These are phyloP conservation scores for Nicotiana otophora DNA, from an alignment of 257 asterid species.

Conservation along the genomic window DNA sequence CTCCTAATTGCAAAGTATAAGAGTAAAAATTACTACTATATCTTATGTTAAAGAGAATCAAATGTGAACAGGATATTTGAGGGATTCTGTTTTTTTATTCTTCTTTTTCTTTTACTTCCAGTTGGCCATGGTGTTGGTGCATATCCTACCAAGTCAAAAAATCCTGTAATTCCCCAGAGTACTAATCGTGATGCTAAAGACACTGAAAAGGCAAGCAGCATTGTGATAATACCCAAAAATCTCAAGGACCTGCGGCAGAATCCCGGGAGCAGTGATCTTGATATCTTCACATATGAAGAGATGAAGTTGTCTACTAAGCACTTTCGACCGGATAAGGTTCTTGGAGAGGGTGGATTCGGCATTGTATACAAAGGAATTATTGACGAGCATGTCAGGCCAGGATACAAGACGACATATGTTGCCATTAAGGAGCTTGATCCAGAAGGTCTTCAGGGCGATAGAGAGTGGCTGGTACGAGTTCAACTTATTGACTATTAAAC, in stretches of 20 bases:
- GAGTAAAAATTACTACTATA: background rate
- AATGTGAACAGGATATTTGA: background rate
- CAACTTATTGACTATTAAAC: background rate
- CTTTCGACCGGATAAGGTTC: conserved; percentile 80
- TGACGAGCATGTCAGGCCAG: conserved; percentile 61
- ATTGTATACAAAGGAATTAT: conserved; percentile 85
- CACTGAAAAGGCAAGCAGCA: conserved; percentile 24
- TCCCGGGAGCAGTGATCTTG: conserved; percentile 70
- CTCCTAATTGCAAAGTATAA: background rate
- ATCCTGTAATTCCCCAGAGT: conserved; percentile 26
- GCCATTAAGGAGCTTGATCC: conserved; percentile 94
- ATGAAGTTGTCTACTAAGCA: conserved; percentile 89
- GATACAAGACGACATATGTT: conserved; percentile 53
- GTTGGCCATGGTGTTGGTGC: conserved; percentile 32
- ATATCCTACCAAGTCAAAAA: conserved; percentile 36
- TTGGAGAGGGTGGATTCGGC: conserved; percentile 95
- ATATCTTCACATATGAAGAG: conserved; percentile 82
- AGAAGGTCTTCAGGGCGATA: conserved; percentile 86
- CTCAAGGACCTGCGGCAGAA: conserved; percentile 68
- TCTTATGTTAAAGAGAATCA: background rate
- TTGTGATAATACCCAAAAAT: conserved; percentile 53
- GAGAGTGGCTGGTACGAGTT: conserved; percentile 88
- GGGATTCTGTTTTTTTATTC: conserved; percentile 3
- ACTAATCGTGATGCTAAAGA: conserved; percentile 11
- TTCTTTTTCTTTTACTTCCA: background rate